Conservation (phyloP, 2,329 filamentous ascomycete genomes). For the Penicillium sp. region DNA sequence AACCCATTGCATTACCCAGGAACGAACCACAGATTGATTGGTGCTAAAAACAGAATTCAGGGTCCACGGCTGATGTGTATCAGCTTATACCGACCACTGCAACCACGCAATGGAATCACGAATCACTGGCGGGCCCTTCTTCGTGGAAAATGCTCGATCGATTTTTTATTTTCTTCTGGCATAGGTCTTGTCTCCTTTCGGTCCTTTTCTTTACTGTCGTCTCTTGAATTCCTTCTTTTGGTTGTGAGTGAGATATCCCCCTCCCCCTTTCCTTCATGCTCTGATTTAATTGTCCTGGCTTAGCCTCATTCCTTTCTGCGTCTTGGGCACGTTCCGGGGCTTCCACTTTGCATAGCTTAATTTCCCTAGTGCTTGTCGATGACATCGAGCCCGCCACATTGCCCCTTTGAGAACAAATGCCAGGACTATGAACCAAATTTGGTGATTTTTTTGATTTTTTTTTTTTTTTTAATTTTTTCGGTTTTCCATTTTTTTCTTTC, state of each 20-base stretch:
- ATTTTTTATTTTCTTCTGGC: background rate
- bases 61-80: conserved; percentile 30
- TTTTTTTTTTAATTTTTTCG: background rate
- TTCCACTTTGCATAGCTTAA: conserved; percentile 19
- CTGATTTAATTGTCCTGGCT: conserved; percentile 12
- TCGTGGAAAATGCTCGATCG: background rate
- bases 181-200: conserved; percentile 1
- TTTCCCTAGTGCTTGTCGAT: conserved; percentile 20
- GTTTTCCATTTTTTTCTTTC: background rate
- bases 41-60: conserved; percentile 35
- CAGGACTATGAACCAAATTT: background rate
- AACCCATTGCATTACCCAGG: conserved; percentile 12
- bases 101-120: conserved; percentile 14
- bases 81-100: conserved; percentile 18
- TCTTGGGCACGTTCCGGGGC: conserved; percentile 15
- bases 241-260: background rate
- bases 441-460: background rate
- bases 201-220: background rate
- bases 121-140: conserved; percentile 5
- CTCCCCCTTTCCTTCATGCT: conserved; percentile 4
- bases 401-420: background rate
- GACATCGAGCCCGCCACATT: conserved; percentile 15
- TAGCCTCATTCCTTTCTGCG: background rate
- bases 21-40: conserved; percentile 28
- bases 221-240: background rate